phyloP scores from a whole-genome alignment of 164 flowering plant species.

The Stephania yunnanensis region DNA sequence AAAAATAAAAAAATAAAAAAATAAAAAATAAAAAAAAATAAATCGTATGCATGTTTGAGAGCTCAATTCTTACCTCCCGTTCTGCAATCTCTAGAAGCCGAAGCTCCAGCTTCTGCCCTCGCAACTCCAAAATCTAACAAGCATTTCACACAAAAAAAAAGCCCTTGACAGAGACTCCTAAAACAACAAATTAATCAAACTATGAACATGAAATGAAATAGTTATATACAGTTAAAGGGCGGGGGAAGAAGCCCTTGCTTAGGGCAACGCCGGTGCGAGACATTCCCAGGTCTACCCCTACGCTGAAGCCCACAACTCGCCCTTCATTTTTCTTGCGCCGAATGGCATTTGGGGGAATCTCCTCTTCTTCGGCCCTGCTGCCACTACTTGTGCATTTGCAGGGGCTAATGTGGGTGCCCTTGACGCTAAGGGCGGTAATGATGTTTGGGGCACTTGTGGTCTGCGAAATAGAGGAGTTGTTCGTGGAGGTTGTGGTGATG shows the following conservation, averaged over 20 bases:
- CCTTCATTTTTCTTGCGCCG: conserved; percentile 45
- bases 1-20: no score
- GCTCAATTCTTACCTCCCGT: conserved; percentile 36
- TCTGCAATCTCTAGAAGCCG: conserved; percentile 70
- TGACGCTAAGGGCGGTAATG: no score
- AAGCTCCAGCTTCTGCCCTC: conserved; percentile 75
- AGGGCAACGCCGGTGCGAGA: conserved; percentile 86
- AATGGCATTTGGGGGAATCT: conserved; percentile 69
- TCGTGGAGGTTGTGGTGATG: no score
- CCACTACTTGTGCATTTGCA: no score
- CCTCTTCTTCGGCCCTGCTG: conserved; percentile 10
- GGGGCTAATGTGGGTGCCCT: no score
- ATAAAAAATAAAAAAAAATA: not conserved
- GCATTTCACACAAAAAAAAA: not conserved
- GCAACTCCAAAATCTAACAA: conserved; percentile 61
- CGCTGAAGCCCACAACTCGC: conserved; percentile 77
- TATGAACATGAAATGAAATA: not conserved
- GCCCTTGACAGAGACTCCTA: not conserved
- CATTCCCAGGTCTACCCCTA: conserved; percentile 77
- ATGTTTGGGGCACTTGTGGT: no score
- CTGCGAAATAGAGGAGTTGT: no score
- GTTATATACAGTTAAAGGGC: conserved; percentile 64
- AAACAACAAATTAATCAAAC: not conserved
- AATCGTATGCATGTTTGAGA: not conserved
- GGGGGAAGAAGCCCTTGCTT: conserved; percentile 76